A percentile compares a stretch with the other conserved stretches of the same genome.
phyloP scores from a whole-genome alignment of 192 early-diverging fungal species.

The Coemansia pectinata region DNA sequence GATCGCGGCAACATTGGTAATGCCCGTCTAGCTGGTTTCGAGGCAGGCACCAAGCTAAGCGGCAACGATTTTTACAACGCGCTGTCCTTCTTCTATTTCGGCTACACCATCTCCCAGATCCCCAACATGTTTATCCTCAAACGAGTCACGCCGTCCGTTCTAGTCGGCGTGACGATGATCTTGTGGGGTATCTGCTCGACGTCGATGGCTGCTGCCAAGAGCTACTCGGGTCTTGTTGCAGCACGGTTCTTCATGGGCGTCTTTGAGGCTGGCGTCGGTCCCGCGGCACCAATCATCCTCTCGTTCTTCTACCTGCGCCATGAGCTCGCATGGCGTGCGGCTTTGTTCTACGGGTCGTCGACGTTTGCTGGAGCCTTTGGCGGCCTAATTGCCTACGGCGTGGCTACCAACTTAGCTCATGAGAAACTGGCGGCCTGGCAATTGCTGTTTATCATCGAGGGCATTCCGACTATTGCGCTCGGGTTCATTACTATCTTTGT shows the following conservation, averaged over 20 bases:
- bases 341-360: constrained; percentile 68
- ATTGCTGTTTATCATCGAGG: constrained; percentile 74
- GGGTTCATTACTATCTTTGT: constrained; percentile 57
- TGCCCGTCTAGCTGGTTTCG: constrained; percentile 59
- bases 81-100: constrained; percentile 56
- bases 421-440: constrained; percentile 65
- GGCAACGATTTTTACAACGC: constrained; percentile 55
- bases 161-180: constrained; percentile 67
- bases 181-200: constrained; percentile 71
- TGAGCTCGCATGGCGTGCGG: constrained; percentile 66
- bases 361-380: constrained; percentile 75
- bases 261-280: constrained; percentile 70
- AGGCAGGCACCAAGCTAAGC: constrained; percentile 49
- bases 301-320: constrained; percentile 70
- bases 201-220: constrained; percentile 59
- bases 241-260: constrained; percentile 58
- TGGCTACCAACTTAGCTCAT: constrained; percentile 56
- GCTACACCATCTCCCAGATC: constrained; percentile 74
- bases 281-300: constrained; percentile 69
- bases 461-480: constrained; percentile 62
- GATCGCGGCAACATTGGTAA: constrained; percentile 77
- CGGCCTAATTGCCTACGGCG: constrained; percentile 72
- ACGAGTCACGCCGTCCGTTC: constrained; percentile 58
- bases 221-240: constrained; percentile 25
- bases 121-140: constrained; percentile 78